Base-by-base conservation (phyloP, 345 rosid genomes). In the Limnanthes douglasii region DNA sequence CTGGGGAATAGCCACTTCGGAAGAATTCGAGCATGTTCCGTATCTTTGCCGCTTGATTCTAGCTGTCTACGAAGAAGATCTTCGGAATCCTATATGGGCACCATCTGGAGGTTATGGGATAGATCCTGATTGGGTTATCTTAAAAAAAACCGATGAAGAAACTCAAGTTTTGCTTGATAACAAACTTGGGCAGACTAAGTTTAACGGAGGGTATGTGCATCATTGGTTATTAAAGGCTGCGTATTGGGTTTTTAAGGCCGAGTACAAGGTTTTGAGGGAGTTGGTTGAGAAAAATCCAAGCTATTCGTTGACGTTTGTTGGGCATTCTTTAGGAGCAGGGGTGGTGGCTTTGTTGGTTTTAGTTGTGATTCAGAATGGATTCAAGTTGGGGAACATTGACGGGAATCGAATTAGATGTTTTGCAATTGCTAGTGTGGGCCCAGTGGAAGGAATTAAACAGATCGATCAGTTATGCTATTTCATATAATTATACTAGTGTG, bases 301-400 rank as follows among this genome's bases (percentile, higher is more conserved):
- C 26, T 88, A 88, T 51, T 66, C 63, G 2, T 61, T 88, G 70
- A 79, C 93, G 4, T 79, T 88, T 65, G 74, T 66, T 7, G 95
- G 97, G 22, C 97, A 88, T 61, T 88, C 95, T 7, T 49, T 88
- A 22, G 97, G 95, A 42, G 93, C 94, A 0, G 92, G 95, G 30
- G 61, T 90, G 43, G 92, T 61, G 22, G 59, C 95, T 1, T 41
- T 79, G 69, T 50, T 90, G 61, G 70, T 57, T 20, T 58, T 83
- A 37, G 54, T 72, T 34, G 75, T 65, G 0, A 48, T 72, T 54
- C 77, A 77, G 57, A 76, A 76, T 48, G 63, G 52, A 30, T 52
- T 33, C 42, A 73, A 62, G 50, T 48, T 88, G 43, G 93, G 84
- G 41, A 68, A 68, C 43, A 59, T 77, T 3, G 92, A 77, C 37